A percentile compares a stretch with the other conserved stretches of the same genome.
These are phyloP conservation scores for Punctularia strigosozonata DNA, from an alignment of 768 basidiomycete genomes.

Conservation along the genomic window DNA sequence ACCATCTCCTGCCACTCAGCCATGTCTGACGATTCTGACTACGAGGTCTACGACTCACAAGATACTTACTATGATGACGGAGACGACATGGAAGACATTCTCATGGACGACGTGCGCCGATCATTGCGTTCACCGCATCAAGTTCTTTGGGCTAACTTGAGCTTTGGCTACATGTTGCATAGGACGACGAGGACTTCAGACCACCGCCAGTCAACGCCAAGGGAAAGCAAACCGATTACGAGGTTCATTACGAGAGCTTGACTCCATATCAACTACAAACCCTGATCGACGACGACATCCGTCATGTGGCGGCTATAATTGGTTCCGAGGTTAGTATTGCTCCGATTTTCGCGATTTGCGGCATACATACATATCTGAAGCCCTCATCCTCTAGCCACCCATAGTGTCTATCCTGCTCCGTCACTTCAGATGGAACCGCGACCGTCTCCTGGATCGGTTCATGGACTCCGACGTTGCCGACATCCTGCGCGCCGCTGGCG, in stretches of 20 bases:
- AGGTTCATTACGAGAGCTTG: background rate
- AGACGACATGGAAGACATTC: too few relatives aligned
- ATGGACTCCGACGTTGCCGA: slow-evolving; percentile 6
- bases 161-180: background rate
- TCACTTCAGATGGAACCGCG: slow-evolving; percentile 9
- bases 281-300: background rate
- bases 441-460: slow-evolving; percentile 6
- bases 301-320: background rate
- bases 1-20: too few relatives aligned
- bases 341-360: background rate
- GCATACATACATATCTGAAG: background rate
- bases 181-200: background rate
- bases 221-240: background rate
- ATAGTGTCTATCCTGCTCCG: slow-evolving; percentile 8
- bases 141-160: background rate
- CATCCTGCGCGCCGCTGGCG: background rate
- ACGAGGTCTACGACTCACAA: too few relatives aligned
- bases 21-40: background rate
- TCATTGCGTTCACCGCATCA: background rate
- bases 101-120: background rate
- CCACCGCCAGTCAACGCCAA: background rate
- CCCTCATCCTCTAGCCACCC: too few relatives aligned
- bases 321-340: background rate
- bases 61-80: background rate
- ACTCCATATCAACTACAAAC: background rate